Evolutionary conservation across 1,284 basidiomycete genomes (phyloP), one percentile per base, ranked within the genome.

Genomic region (Cutaneotrichosporon cyanovorans): DNA sequence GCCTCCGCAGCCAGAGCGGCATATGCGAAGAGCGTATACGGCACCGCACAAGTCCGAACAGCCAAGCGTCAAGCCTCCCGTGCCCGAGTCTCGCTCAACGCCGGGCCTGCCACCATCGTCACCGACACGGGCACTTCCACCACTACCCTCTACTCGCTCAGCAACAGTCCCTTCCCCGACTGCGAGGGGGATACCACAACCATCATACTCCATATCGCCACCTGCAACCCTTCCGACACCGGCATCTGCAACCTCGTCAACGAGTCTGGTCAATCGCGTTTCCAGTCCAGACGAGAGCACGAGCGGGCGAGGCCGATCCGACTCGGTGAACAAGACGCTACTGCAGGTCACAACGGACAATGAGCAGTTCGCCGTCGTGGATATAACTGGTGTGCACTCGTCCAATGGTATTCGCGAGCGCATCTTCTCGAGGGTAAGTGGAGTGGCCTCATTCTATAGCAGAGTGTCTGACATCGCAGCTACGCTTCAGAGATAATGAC

Each of bases 401-500:
- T 77, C 83, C 23, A 80, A 81, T 14, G 83, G 80, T 56, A 85
- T 93, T 56, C 80, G 84, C 58, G 88, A 92, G 65, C 78, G 82
- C 45, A 84, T 93, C 19, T 87, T 90, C 59, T 80, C 81, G 48
- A 87, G 86, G 76, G 87, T 88, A 51, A 56, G 76, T 70, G 40
- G 23, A 20, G 3, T 20, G 9, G 4, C 40, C 19, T 9, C 34
- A 5, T 42, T 22, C n/a, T n/a, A n/a, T n/a, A n/a, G n/a, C n/a
- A n/a, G n/a, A n/a, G n/a, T n/a, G 30, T 6, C 25, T 46, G 16
- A 43, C 15, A 28, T 12, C 21, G 33, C 40, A 91, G 86, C 74
- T 92, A 46, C 82, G 83, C 60, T 87, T 93, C 45, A 77, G 78
- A 23, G 88, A 92, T 53, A 87, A 89, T 56, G 86, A 88, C 55